A percentile compares a stretch with the other conserved stretches of the same genome.
phyloP scores from a whole-genome alignment of 140 eudicot genomes.

The Anethum foeniculum region DNA sequence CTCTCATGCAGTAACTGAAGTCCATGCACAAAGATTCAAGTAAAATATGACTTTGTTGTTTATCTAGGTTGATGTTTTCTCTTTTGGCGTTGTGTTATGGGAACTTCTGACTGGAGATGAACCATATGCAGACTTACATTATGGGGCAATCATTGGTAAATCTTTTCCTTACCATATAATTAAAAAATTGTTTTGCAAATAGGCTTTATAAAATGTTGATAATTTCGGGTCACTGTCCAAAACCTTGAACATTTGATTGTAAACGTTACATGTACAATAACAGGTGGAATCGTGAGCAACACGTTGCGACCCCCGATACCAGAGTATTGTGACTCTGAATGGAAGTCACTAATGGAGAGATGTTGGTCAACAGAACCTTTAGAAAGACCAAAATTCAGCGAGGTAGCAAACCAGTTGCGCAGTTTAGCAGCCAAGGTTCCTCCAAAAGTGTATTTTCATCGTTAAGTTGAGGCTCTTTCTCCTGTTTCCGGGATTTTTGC shows the following conservation, averaged over 20 bases:
- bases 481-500: background rate
- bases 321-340: slow-evolving; percentile 66
- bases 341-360: slow-evolving; percentile 84
- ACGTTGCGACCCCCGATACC: slow-evolving; percentile 85
- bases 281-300: slow-evolving; percentile 95
- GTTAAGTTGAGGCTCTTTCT: slow-evolving; percentile 2
- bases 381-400: slow-evolving; percentile 79
- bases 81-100: slow-evolving; percentile 95
- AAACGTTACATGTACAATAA: background rate
- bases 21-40: background rate
- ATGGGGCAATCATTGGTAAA: slow-evolving; percentile 88
- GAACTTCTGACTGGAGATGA: slow-evolving; percentile 96
- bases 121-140: slow-evolving; percentile 83
- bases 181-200: background rate
- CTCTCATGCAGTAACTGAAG: background rate
- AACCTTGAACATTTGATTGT: background rate
- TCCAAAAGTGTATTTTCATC: slow-evolving; percentile 39
- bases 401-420: slow-evolving; percentile 64
- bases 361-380: slow-evolving; percentile 91
- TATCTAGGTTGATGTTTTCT: slow-evolving; percentile 87
- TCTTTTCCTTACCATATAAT: background rate
- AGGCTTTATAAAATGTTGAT: background rate
- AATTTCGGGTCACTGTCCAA: background rate
- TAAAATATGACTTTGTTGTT: background rate
- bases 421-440: slow-evolving; percentile 60